Conservation (phyloP, 257 asterid genomes). For the Capsicum chinense region DNA sequence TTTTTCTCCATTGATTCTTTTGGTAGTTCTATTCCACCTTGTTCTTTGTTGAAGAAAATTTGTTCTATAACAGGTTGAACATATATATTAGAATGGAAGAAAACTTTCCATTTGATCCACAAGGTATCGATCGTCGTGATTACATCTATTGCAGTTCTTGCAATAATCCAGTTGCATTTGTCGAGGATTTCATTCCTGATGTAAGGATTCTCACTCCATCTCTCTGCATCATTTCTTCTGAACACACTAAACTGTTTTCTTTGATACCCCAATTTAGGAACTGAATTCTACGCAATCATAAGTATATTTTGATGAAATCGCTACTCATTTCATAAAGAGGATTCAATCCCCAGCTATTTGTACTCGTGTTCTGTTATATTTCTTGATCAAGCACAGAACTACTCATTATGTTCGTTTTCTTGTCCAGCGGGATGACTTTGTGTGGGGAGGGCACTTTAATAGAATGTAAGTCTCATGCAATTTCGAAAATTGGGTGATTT, state of each 20-base stretch:
- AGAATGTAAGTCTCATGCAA: not conserved
- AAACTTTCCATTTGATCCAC: too few relatives aligned
- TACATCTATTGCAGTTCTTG: not conserved
- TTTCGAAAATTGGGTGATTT: not conserved
- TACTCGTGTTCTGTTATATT: not conserved
- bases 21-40: not conserved
- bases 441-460: not conserved
- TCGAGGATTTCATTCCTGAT: not conserved
- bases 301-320: not conserved
- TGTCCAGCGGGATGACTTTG: not conserved
- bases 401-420: not conserved
- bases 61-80: not conserved
- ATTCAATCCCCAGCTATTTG: not conserved
- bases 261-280: not conserved
- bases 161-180: not conserved
- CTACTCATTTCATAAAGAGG: not conserved
- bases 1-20: too few relatives aligned
- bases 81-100: too few relatives aligned
- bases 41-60: not conserved
- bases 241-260: not conserved
- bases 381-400: not conserved
- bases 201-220: not conserved
- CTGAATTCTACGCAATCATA: too few relatives aligned
- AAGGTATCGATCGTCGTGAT: too few relatives aligned
- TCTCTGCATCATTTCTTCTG: not conserved